Evolutionary conservation across 2,329 filamentous ascomycete genomes (phyloP).

Genomic region (Pseudogymnoascus verrucosus): DNA sequence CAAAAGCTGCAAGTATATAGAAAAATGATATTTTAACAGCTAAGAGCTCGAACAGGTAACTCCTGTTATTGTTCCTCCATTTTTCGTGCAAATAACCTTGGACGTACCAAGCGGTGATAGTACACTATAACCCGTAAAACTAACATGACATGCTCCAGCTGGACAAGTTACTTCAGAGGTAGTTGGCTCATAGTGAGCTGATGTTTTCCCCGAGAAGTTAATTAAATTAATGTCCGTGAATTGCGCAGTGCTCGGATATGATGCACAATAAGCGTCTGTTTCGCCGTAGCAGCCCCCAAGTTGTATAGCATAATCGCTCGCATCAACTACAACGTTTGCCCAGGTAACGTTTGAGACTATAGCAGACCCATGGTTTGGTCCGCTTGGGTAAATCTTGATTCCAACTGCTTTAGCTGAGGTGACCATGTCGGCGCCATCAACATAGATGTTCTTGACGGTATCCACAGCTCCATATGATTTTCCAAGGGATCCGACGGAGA

Average conservation of each 20-base stretch:
- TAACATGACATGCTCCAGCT: constrained; percentile 32
- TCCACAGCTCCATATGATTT: constrained; percentile 28
- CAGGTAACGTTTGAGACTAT: constrained; percentile 37
- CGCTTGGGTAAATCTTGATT: constrained; percentile 38
- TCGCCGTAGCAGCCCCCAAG: constrained; percentile 37
- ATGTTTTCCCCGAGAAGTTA: constrained; percentile 33
- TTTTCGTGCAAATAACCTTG: constrained; percentile 29
- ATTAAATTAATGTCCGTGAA: constrained; percentile 33
- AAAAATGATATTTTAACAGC: not conserved
- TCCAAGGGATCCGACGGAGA: constrained; percentile 40
- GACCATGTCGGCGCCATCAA: constrained; percentile 34
- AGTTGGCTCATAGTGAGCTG: constrained; percentile 28
- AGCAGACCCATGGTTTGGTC: constrained; percentile 29
- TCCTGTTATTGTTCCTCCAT: constrained; percentile 13
- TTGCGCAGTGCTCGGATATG: constrained; percentile 18
- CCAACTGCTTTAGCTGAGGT: constrained; percentile 36
- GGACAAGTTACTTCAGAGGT: constrained; percentile 33
- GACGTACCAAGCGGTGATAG: constrained; percentile 27
- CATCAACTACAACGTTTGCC: constrained; percentile 29
- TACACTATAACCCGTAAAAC: constrained; percentile 28
- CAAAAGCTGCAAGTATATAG: not conserved
- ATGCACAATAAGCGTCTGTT: constrained; percentile 14
- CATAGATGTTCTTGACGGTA: constrained; percentile 35
- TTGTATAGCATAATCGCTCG: constrained; percentile 36
- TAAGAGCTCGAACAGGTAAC: not conserved